A percentile compares a stretch with the other conserved stretches of the same genome.
phyloP scores from a whole-genome alignment of 164 flowering plant genomes.

The Sextonia rubra region DNA sequence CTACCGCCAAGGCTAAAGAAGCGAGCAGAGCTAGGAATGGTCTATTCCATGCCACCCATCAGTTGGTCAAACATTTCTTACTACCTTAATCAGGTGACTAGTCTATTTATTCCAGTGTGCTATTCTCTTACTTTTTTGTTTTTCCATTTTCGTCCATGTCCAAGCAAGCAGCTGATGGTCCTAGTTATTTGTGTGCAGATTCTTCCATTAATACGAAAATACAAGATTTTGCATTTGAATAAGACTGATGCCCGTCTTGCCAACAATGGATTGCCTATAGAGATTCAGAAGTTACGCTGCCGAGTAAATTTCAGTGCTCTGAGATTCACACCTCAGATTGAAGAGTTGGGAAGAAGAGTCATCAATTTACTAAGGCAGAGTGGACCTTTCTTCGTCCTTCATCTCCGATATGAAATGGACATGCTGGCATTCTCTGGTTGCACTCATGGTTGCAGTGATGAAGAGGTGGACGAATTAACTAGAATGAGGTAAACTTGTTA shows the following conservation, averaged over 20 bases:
- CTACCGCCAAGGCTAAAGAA: slow-evolving; percentile 74
- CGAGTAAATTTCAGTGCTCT: slow-evolving; percentile 78
- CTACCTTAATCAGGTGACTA: slow-evolving; percentile 57
- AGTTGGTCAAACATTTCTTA: slow-evolving; percentile 92
- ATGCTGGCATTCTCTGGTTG: slow-evolving; percentile 98
- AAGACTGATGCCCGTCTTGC: slow-evolving; percentile 89
- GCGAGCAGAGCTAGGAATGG: slow-evolving; percentile 53
- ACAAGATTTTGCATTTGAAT: slow-evolving; percentile 77
- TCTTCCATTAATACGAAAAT: slow-evolving; percentile 76
- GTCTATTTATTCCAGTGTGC: background rate
- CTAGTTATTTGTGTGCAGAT: slow-evolving; percentile 38
- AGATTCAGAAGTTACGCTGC: slow-evolving; percentile 84
- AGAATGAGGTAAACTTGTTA: slow-evolving; percentile 65
- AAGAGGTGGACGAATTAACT: slow-evolving; percentile 84
- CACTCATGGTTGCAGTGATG: slow-evolving; percentile 73
- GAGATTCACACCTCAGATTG: slow-evolving; percentile 79
- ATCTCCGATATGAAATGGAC: slow-evolving; percentile 98
- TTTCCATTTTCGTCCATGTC: background rate
- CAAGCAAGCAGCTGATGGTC: background rate
- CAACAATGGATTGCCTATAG: slow-evolving; percentile 70
- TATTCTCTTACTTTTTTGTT: background rate
- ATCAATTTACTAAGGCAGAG: slow-evolving; percentile 57
- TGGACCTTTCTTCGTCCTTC: slow-evolving; percentile 88
- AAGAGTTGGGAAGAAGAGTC: slow-evolving; percentile 78
- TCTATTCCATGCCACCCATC: slow-evolving; percentile 73